Conservation (phyloP, 176 grass and related monocot species). For the Eragrostis curvula region DNA sequence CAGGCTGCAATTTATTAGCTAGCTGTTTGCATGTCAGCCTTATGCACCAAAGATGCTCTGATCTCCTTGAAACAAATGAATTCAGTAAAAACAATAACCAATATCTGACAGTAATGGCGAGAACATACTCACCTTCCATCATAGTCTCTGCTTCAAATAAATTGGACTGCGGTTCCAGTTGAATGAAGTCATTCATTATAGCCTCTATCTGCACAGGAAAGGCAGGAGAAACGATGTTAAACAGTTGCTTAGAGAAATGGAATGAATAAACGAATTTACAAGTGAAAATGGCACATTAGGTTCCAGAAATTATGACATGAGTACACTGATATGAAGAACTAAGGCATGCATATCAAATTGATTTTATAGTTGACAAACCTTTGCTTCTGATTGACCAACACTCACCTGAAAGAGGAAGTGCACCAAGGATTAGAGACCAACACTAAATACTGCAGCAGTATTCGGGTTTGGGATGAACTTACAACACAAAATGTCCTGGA, state of each 20-base stretch:
- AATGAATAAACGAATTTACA: conserved; percentile 20
- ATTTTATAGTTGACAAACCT: conserved; percentile 59
- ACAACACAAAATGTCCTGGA: conserved; percentile 98
- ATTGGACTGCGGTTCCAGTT: conserved; percentile 83
- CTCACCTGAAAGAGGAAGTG: conserved; percentile 67
- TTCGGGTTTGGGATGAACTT: conserved; percentile 46
- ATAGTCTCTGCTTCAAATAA: conserved; percentile 97
- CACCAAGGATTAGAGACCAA: conserved; percentile 23
- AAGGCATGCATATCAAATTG: conserved; percentile 25
- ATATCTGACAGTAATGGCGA: not conserved
- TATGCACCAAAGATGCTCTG: not conserved
- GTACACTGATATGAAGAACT: conserved; percentile 28
- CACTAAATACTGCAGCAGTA: conserved; percentile 26
- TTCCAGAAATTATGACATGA: not conserved
- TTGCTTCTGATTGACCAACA: conserved; percentile 97
- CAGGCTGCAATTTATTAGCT: not conserved
- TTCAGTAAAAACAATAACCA: not conserved
- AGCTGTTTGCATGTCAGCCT: not conserved
- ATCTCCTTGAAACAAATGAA: not conserved
- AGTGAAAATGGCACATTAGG: conserved; percentile 6
- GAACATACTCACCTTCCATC: conserved; percentile 84
- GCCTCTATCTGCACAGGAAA: conserved; percentile 72
- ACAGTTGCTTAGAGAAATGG: not conserved
- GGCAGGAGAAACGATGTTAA: not conserved
- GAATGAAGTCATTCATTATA: conserved; percentile 97